A percentile compares a stretch with the other conserved stretches of the same genome.
These are phyloP conservation scores for Plenodomus lindquistii DNA, from an alignment of 2,329 filamentous ascomycete genomes.

Conservation along the genomic window DNA sequence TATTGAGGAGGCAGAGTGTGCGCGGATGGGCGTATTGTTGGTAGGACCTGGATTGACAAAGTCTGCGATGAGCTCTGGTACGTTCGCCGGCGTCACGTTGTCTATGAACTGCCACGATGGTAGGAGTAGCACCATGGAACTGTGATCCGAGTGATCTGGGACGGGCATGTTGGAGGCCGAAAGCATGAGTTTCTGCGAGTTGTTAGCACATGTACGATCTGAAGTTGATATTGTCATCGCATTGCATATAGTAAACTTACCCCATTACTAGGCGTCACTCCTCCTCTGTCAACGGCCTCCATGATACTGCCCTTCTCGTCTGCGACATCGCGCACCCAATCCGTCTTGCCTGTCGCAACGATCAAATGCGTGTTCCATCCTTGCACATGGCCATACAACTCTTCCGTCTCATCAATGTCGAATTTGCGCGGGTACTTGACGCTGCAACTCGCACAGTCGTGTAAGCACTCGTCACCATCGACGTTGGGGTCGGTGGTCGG, in stretches of 20 bases:
- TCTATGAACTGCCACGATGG: conserved; percentile 83
- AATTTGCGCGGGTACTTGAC: conserved; percentile 77
- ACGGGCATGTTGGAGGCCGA: conserved; percentile 90
- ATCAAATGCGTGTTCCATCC: conserved; percentile 88
- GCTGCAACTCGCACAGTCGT: conserved; percentile 82
- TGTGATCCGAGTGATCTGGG: conserved; percentile 64
- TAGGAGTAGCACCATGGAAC: conserved; percentile 78
- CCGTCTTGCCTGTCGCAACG: conserved; percentile 92
- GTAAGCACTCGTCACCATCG: conserved; percentile 87
- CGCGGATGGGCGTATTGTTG: conserved; percentile 65
- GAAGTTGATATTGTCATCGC: too few species aligned
- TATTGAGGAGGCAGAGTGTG: conserved; percentile 13
- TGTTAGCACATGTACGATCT: conserved; percentile 3
- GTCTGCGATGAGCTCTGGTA: conserved; percentile 70
- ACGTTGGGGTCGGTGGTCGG: conserved; percentile 71
- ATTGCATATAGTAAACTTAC: conserved; percentile 54
- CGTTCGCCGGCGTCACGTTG: conserved; percentile 76
- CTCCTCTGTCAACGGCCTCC: conserved; percentile 56
- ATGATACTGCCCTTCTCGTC: conserved; percentile 74
- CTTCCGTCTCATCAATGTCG: conserved; percentile 73
- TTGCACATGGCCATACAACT: conserved; percentile 82
- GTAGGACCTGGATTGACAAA: conserved; percentile 76
- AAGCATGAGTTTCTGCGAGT: conserved; percentile 74
- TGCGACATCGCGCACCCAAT: conserved; percentile 85
- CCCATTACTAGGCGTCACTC: conserved; percentile 66